Evolutionary conservation across 2,329 filamentous ascomycete genomes (phyloP).

Genomic region (Calonectria ilicicola): DNA sequence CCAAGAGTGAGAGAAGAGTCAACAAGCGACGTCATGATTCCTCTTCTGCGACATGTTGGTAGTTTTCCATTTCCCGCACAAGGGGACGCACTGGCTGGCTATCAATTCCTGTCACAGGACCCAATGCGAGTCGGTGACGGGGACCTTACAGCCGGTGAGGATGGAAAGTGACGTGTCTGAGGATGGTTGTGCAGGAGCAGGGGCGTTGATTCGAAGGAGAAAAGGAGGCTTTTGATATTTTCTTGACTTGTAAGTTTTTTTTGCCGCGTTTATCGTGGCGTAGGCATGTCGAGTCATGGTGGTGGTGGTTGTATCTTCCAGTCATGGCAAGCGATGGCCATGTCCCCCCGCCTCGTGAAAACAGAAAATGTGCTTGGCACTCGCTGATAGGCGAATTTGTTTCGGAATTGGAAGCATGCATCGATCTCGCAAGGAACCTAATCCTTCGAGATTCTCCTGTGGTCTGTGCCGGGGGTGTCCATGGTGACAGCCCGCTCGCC

Average conservation of each 20-base stretch:
- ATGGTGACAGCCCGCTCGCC: neutral
- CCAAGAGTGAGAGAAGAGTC: slow-evolving; percentile 25
- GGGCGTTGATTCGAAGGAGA: slow-evolving; percentile 18
- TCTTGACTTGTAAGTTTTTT: neutral
- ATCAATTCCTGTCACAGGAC: slow-evolving; percentile 32
- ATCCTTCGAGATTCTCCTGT: slow-evolving; percentile 17
- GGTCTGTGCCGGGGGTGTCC: neutral
- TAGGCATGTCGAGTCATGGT: slow-evolving; percentile 18
- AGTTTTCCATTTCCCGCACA: slow-evolving; percentile 1
- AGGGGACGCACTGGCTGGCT: slow-evolving; percentile 18
- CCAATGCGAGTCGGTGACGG: slow-evolving; percentile 35
- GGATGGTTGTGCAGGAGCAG: slow-evolving; percentile 26
- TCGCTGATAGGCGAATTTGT: slow-evolving; percentile 9
- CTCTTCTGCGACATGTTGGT: neutral
- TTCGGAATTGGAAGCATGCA: slow-evolving; percentile 5
- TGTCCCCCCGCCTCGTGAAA: slow-evolving; percentile 12
- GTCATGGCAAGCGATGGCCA: slow-evolving; percentile 4
- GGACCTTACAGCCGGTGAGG: slow-evolving; percentile 31
- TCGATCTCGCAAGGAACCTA: slow-evolving; percentile 21
- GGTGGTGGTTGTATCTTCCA: slow-evolving; percentile 8
- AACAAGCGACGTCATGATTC: slow-evolving; percentile 29
- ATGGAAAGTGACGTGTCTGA: slow-evolving; percentile 36
- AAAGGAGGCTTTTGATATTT: slow-evolving; percentile 10
- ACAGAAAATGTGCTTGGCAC: slow-evolving; percentile 7
- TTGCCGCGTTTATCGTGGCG: slow-evolving; percentile 22